Evolutionary conservation across 306 rosid species (phyloP), one percentile per base, ranked within the genome.

Genomic region (Lathyrus aphaca): DNA sequence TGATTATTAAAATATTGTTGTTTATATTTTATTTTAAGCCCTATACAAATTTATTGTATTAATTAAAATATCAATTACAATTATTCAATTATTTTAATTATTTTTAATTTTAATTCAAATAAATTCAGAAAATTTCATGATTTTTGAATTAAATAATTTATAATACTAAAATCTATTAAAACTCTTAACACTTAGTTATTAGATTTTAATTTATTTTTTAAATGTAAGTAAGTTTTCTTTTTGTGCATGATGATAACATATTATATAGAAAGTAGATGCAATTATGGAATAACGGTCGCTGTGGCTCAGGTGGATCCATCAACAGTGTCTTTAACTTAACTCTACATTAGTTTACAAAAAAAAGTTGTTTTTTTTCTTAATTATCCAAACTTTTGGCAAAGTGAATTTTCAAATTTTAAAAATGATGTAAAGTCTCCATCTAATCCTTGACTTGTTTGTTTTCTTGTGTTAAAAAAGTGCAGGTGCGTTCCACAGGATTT

Each of bases 301-400:
- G 32, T 21, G 48, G 60, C 23, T 40, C 69, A 57, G 74, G 73
- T 66, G 70, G 68, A 25, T 62, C 76, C 69, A 53, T 56, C 69
- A 53, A 63, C 68, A 60, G 9, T 5, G 11, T 58, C 30, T 0
- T 5, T 39, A 71, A 62, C 15, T 72, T 9, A 74, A 63, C 76
- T 8, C 19, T 54, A 59, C 64, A 48, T 68, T 60, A 68, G 39
- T 64, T 69, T 55, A 55, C 44, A 51, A 43, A 63, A 43, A 63
- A 45, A 69, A 63, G 65, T 49, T 45, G 50, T n/a, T 73, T 64
- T 65, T 75, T 75, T 35, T 35, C 39, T 35, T 35, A 35, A 35
- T 35, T 25, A 44, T 15, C 40, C 8, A 13, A 27, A n/a, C 68
- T 71, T 44, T 15, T 32, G 5, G 12, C 2, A 76, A 45, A 46